Conservation (phyloP, 768 basidiomycete genomes). For the Leccinum arenicola region DNA sequence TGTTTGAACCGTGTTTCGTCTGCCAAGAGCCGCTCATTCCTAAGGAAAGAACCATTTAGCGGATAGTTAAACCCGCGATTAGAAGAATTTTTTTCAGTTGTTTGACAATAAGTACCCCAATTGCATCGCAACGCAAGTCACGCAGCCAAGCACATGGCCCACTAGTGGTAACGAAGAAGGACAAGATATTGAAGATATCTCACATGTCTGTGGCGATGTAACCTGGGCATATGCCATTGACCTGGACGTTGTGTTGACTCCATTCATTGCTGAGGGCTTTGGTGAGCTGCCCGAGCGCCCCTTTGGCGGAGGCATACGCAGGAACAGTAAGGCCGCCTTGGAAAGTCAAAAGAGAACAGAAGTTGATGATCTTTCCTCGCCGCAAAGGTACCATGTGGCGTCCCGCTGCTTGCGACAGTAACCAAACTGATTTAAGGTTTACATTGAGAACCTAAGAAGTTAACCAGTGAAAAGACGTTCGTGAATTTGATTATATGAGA, state of each 20-base stretch:
- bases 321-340: slow-evolving; percentile 72
- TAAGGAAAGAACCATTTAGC: slow-evolving; percentile 28
- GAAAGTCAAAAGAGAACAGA: slow-evolving; percentile 51
- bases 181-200: slow-evolving; percentile 23
- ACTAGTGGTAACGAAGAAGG: slow-evolving; percentile 1
- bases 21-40: slow-evolving; percentile 63
- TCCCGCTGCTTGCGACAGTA: slow-evolving; percentile 84
- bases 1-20: slow-evolving; percentile 61
- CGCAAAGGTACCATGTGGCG: slow-evolving; percentile 79
- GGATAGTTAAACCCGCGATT: slow-evolving; percentile 4
- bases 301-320: slow-evolving; percentile 91
- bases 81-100: slow-evolving; percentile 1
- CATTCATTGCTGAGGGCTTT: slow-evolving; percentile 94
- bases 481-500: slow-evolving; percentile 8
- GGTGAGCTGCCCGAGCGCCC: slow-evolving; percentile 79
- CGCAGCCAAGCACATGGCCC: slow-evolving; percentile 1
- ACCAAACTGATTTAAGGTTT: slow-evolving; percentile 86
- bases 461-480: slow-evolving; percentile 9
- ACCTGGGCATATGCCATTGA: slow-evolving; percentile 85
- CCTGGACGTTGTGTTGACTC: slow-evolving; percentile 84
- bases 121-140: slow-evolving; percentile 7
- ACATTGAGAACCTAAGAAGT: slow-evolving; percentile 68
- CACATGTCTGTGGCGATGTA: slow-evolving; percentile 91
- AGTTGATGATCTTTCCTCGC: slow-evolving; percentile 72
- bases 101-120: slow-evolving; percentile 10